Evolutionary conservation across 2,329 filamentous ascomycete genomes (phyloP).

Genomic region (Aureobasidium melanogenum): DNA sequence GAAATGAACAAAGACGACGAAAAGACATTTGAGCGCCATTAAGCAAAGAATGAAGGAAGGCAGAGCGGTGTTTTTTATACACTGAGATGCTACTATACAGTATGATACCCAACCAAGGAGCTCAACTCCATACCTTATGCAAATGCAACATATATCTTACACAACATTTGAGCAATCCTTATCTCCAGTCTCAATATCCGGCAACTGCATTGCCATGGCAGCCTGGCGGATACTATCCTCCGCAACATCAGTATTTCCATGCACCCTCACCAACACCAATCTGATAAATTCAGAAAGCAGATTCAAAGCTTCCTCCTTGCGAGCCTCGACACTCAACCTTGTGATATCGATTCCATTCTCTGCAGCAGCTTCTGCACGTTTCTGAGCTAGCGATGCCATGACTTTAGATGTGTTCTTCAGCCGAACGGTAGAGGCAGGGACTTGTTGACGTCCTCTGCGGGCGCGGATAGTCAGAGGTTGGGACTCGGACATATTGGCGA

Average conservation of each 20-base stretch:
- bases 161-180: conserved; percentile 10
- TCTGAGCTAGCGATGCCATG: not conserved
- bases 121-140: too few relatives aligned
- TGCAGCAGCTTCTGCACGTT: not conserved
- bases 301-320: conserved; percentile 10
- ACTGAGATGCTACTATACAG: too few relatives aligned
- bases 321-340: not conserved
- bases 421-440: not conserved
- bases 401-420: conserved; percentile 6
- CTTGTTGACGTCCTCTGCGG: conserved; percentile 10
- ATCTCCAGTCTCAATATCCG: conserved; percentile 2
- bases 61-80: too few relatives aligned
- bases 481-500: conserved; percentile 4
- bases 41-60: too few relatives aligned
- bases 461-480: not conserved
- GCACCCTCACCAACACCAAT: conserved; percentile 8
- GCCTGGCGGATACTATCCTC: conserved; percentile 9
- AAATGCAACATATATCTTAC: not conserved
- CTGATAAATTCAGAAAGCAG: conserved; percentile 12
- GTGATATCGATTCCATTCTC: conserved; percentile 4
- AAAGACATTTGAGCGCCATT: too few relatives aligned
- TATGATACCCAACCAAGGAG: too few relatives aligned
- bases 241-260: not conserved
- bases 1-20: conserved; percentile 21
- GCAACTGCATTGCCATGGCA: conserved; percentile 4